A percentile compares a stretch with the other conserved stretches of the same genome.
phyloP scores from a whole-genome alignment of 2,329 filamentous ascomycete genomes.

The Botryotinia calthae region DNA sequence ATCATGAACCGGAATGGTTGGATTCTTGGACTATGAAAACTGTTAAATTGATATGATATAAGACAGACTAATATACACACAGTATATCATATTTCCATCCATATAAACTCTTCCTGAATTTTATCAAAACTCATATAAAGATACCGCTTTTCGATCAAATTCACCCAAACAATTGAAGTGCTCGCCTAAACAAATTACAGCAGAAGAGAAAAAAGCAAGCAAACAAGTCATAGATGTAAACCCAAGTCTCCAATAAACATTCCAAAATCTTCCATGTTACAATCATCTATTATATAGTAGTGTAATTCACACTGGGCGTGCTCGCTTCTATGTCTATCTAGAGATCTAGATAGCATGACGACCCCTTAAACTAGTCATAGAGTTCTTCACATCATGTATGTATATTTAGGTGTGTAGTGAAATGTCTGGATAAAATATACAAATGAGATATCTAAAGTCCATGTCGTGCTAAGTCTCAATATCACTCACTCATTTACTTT shows the following conservation, averaged over 20 bases:
- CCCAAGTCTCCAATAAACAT: too few relatives aligned
- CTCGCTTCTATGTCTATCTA: too few relatives aligned
- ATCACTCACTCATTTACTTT: not conserved
- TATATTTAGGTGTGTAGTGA: not conserved
- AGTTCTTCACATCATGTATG: not conserved
- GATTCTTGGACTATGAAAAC: not conserved
- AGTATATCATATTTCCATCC: too few relatives aligned
- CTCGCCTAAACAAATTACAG: not conserved
- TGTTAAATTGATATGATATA: not conserved
- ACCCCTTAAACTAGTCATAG: fast-evolving
- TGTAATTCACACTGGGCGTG: too few relatives aligned
- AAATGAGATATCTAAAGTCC: too few relatives aligned
- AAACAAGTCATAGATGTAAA: not conserved
- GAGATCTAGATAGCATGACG: not conserved
- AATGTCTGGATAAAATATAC: too few relatives aligned
- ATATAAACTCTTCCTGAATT: too few relatives aligned
- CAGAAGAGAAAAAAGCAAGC: not conserved
- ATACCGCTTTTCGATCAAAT: not conserved
- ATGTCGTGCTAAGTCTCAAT: not conserved
- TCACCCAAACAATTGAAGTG: not conserved
- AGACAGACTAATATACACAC: not conserved
- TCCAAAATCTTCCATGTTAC: too few relatives aligned
- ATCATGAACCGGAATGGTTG: not conserved
- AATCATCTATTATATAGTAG: too few relatives aligned
- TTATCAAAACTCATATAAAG: too few relatives aligned